Evolutionary conservation across 1,284 basidiomycete species (phyloP), one percentile per base, ranked within the genome.

Genomic region (Laetiporus sulphureus): DNA sequence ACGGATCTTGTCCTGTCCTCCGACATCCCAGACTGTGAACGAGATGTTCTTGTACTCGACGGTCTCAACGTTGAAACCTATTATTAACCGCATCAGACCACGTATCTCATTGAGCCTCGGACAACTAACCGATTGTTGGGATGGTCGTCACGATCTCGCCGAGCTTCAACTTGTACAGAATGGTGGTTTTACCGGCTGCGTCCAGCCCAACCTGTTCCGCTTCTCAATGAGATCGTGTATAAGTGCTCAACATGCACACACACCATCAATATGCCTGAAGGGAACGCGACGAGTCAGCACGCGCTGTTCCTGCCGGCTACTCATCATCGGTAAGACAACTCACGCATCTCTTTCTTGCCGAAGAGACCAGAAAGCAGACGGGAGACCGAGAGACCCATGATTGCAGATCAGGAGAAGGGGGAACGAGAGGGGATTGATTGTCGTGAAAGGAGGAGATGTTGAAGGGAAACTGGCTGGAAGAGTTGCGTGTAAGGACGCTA

Each of bases 321-420:
- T 48, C 53, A 52, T 45, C 54, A 55, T 45, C 47, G 55, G 54
- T 52, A 51, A 32, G 45, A 51, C 51, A 50, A 52, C 91, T 65
- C 68, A 94, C 95, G 92, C 94, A 99, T 98, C 73, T 99, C 96
- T 79, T 89, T 96, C 80, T 97, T 98, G 71, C 95, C 95, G 61
- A 99, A 94, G 65, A 99, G 78, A 66, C 78, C 79, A 48, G 80
- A 77, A 61, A 96, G 80, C 42, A 93, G 73, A 59, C 69, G 77
- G 55, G 91, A 94, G 58, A 94, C 70, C 34, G 79, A 81, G 55
- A 94, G 73, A 83, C 91, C 90, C 90, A 93, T 93, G 64, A 61
- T 53, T 59, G 45, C 45, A 21, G 44, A 36, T 31, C 41, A 36
- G 47, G 49, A 41, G 43, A 40, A 45, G 46, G 42, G 42, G 45